Percentiles rank a stretch among this genome's conserved stretches.
phyloP scores from a whole-genome alignment of 1,284 basidiomycete genomes.

The Marasmius fiardii region DNA sequence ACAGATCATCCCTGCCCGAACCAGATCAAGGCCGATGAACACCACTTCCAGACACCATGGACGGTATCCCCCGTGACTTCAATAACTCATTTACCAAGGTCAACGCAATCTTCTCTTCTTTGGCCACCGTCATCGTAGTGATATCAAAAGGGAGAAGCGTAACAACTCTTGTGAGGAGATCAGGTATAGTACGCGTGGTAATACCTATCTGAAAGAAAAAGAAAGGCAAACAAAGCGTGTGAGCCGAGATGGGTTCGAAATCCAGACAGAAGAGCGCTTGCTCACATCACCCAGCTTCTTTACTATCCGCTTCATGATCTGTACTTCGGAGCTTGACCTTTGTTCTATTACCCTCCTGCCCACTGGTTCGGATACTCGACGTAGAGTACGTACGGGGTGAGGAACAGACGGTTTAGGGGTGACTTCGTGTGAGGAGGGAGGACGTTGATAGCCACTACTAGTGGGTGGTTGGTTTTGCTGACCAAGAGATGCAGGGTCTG shows the following conservation, averaged over 20 bases:
- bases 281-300: slow-evolving; percentile 50
- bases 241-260: slow-evolving; percentile 15
- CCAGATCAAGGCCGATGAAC: slow-evolving; percentile 14
- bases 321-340: slow-evolving; percentile 26
- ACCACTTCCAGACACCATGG: slow-evolving; percentile 27
- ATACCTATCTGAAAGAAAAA: slow-evolving; percentile 83
- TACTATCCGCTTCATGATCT: slow-evolving; percentile 41
- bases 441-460: too few species aligned
- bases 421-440: background rate
- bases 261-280: slow-evolving; percentile 7
- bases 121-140: slow-evolving; percentile 41
- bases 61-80: slow-evolving; percentile 28
- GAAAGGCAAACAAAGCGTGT: too few species aligned
- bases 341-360: background rate
- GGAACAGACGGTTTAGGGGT: background rate
- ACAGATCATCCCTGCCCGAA: background rate
- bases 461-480: too few species aligned
- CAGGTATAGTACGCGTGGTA: slow-evolving; percentile 49
- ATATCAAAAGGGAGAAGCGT: slow-evolving; percentile 40
- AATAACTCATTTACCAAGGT: slow-evolving; percentile 59
- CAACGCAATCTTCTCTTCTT: slow-evolving; percentile 62
- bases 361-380: slow-evolving; percentile 21
- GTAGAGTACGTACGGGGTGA: background rate
- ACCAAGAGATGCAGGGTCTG: too few species aligned
- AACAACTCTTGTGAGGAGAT: slow-evolving; percentile 48